Conservation (phyloP, 805 yeast genomes). For the Candida silvicultrix region DNA sequence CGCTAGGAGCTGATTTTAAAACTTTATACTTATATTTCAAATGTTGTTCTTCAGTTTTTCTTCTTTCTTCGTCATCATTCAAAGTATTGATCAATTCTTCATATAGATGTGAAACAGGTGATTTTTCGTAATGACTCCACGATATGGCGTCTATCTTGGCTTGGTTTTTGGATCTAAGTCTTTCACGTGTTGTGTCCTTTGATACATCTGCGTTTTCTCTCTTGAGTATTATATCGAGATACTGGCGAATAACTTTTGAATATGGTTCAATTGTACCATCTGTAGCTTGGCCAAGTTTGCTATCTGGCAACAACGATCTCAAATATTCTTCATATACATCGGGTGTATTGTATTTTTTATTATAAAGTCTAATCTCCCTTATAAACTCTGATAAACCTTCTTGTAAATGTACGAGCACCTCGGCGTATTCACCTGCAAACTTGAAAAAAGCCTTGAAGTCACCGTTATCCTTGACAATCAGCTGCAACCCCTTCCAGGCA, state of each 20-base stretch:
- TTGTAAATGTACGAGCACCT: constrained; percentile 35
- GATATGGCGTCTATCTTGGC: constrained; percentile 31
- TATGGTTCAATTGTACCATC: constrained; percentile 43
- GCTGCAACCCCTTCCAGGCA: constrained; percentile 81
- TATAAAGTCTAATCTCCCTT: constrained; percentile 39
- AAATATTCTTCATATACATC: constrained; percentile 42
- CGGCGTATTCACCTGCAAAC: constrained; percentile 38
- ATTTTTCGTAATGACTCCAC: constrained; percentile 41
- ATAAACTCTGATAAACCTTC: constrained; percentile 42
- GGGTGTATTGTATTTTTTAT: constrained; percentile 25
- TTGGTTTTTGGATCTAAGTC: constrained; percentile 29
- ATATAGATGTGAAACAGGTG: constrained; percentile 50
- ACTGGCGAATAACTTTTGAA: constrained; percentile 36
- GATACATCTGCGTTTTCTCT: constrained; percentile 37
- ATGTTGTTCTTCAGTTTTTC: constrained; percentile 50
- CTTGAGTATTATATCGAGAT: constrained; percentile 32
- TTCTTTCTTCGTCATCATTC: constrained; percentile 57
- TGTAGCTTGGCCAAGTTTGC: constrained; percentile 44
- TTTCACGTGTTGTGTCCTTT: constrained; percentile 36
- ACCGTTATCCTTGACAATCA: constrained; percentile 31
- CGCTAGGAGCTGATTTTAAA: constrained; percentile 44
- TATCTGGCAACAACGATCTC: constrained; percentile 48
- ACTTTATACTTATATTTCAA: constrained; percentile 51
- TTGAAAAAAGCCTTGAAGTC: constrained; percentile 41
- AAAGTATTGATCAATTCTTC: constrained; percentile 48